Percentiles rank a stretch among this genome's conserved stretches.
Evolutionary conservation across 169 alveolate species (phyloP).

Genomic region (Cryptosporidium sp.): DNA sequence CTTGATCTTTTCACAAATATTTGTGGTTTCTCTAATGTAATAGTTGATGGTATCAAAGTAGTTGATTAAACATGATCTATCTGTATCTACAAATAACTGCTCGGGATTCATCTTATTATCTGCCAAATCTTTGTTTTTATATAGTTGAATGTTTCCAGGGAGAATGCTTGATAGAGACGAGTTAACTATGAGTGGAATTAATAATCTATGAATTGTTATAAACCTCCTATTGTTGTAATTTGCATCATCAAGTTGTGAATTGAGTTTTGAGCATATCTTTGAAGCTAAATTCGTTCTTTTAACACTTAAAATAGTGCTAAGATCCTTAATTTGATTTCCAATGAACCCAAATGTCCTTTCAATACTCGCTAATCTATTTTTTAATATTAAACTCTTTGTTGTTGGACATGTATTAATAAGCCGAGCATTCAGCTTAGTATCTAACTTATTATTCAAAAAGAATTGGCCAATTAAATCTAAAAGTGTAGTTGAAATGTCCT

Average conservation of each 20-base stretch:
- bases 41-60: conserved; percentile 13
- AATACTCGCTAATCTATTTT: background rate
- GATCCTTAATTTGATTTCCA: conserved; percentile 39
- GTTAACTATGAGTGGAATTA: conserved; percentile 31
- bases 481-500: conserved; percentile 56
- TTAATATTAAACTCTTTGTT: conserved; percentile 31
- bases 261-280: conserved; percentile 39
- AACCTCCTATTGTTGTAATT: conserved; percentile 3
- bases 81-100: conserved; percentile 8
- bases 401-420: conserved; percentile 23
- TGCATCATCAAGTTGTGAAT: background rate
- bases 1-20: conserved; percentile 30
- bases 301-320: conserved; percentile 32
- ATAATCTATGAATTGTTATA: conserved; percentile 10
- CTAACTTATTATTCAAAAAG: conserved; percentile 8
- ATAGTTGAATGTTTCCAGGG: conserved; percentile 24
- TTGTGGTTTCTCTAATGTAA: conserved; percentile 32
- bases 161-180: conserved; percentile 12
- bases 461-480: conserved; percentile 36
- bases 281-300: conserved; percentile 58
- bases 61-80: conserved; percentile 42
- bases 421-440: conserved; percentile 10
- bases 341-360: background rate
- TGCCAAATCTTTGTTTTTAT: background rate
- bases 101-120: background rate